Evolutionary conservation across 805 yeast species (phyloP), one percentile per base, ranked within the genome.

Genomic region (Candida silvatica): DNA sequence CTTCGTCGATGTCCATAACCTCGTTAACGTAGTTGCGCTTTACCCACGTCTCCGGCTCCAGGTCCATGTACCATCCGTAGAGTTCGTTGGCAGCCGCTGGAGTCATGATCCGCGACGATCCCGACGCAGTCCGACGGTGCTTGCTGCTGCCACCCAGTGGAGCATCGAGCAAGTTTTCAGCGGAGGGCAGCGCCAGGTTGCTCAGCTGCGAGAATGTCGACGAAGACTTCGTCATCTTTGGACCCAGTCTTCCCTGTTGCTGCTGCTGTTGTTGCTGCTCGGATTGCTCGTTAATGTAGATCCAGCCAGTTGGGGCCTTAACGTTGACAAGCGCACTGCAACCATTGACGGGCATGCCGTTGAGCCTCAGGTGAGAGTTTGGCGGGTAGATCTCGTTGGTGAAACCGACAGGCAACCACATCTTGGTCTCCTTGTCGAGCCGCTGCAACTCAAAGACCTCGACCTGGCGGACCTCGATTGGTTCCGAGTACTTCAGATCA

Each of bases 371-470:
- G 27, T 54, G 60, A 4, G 72, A 63, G 43, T 76, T 72, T 17
- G 67, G 47, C 1, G 81, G 61, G 47, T 66, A 78, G 37, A 69
- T 67, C 43, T 73, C 76, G 31, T 61, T 62, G 2, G 77, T 56
- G 50, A 65, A 81, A 18, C 84, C 82, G 1, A 74, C 52, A n/a
- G 68, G 54, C 30, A 67, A 69, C 94, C 94, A 82, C 37, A 69
- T 71, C 32, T 69, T 73, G 2, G 67, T 55, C 12, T 55, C 56
- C 9, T 59, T 53, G 47, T 69, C 66, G 43, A 71, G 62, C 41
- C 59, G 58, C 43, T 82, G 92, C 24, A 82, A 58, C 52, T 82
- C 94, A 56, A 58, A 85, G 1, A 81, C 69, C 48, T 79, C 85
- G 14, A 79, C 74, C 41, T 69, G 68, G 32, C 65, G 62, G 26